Evolutionary conservation across 345 rosid species (phyloP), one percentile per base, ranked within the genome.

Genomic region (Arabidopsis suecica): DNA sequence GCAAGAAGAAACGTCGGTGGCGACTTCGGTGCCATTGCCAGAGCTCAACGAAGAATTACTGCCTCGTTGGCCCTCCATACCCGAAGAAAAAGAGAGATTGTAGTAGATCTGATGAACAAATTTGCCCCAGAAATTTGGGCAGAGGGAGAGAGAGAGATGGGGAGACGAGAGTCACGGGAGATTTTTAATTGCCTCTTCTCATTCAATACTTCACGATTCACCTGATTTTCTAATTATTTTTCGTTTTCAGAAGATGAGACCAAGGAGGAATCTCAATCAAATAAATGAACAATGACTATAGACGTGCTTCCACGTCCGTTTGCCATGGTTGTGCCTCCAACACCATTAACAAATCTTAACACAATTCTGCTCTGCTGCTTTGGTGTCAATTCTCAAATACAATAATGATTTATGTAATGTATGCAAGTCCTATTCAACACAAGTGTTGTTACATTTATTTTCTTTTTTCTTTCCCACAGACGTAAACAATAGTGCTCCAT

Each of bases 1-100:
- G 62, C 72, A 78, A 48, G 76, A 61, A 55, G 75, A 70, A 57
- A 32, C 72, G 30, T 71, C 81, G 48, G 68, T 57, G 5, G 28
- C 34, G 40, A 58, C 72, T 58, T 78, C 81, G 23, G 67, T 65
- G 77, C 81, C 77, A 63, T 77, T 71, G 48, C 77, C 72, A n/a
- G 80, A 77, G 77, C 80, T 71, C 72, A 71, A 3, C 18, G 80
- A 77, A 40, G 72, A 65, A 66, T 77, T 77, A 40, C 81, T 78
- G 48, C 76, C 81, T 64, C 80, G 76, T 65, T 77, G 80, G 72
- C 62, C 72, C 30, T 77, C 80, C 80, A 77, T 76, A 3, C 13
- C 20, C 58, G 22, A 41, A 41, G 45, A 54, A 38, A 48, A 32
- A 28, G 53, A 51, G 44, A 47, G 59, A 69, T 22, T 25, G 13